phyloP scores from a whole-genome alignment of 139 green algal species.

The Picochlorum sp. region DNA sequence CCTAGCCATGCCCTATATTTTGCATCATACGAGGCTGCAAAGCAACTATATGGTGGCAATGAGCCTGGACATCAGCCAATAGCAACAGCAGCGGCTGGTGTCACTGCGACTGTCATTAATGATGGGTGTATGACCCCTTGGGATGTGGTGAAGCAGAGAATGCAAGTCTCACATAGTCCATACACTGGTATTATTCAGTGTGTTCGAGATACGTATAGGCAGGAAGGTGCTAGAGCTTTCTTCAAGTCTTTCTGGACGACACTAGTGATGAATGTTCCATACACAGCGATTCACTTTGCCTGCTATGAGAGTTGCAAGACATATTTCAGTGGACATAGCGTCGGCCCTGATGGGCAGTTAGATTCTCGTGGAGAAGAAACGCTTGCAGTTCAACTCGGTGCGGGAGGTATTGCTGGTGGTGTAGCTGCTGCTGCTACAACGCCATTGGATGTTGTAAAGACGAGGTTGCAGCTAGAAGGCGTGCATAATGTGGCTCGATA shows the following conservation, averaged over 20 bases:
- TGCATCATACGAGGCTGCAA: constrained; percentile 81
- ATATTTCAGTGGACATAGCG: background rate
- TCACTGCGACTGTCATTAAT: constrained; percentile 73
- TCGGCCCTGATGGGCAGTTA: background rate
- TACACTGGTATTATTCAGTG: constrained; percentile 62
- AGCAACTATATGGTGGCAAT: constrained; percentile 63
- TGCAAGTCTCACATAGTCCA: constrained; percentile 66
- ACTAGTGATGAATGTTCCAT: constrained; percentile 95
- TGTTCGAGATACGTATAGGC: constrained; percentile 34
- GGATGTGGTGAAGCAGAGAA: constrained; percentile 86
- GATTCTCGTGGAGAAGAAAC: constrained; percentile 2
- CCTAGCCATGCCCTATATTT: constrained; percentile 95
- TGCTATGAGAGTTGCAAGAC: constrained; percentile 87
- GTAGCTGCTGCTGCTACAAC: constrained; percentile 67
- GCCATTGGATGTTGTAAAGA: constrained; percentile 90
- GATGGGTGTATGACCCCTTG: constrained; percentile 80
- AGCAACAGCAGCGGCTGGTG: constrained; percentile 49
- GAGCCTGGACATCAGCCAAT: constrained; percentile 42
- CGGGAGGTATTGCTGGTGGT: constrained; percentile 68
- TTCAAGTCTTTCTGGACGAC: constrained; percentile 84
- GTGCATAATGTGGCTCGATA: constrained; percentile 48
- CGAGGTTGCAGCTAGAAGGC: constrained; percentile 78
- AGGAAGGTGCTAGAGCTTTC: constrained; percentile 75
- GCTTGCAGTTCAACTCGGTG: constrained; percentile 45
- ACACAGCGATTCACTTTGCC: constrained; percentile 86